Evolutionary conservation across 306 rosid genomes (phyloP), one percentile per base, ranked within the genome.

Genomic region (Malus orientalis): DNA sequence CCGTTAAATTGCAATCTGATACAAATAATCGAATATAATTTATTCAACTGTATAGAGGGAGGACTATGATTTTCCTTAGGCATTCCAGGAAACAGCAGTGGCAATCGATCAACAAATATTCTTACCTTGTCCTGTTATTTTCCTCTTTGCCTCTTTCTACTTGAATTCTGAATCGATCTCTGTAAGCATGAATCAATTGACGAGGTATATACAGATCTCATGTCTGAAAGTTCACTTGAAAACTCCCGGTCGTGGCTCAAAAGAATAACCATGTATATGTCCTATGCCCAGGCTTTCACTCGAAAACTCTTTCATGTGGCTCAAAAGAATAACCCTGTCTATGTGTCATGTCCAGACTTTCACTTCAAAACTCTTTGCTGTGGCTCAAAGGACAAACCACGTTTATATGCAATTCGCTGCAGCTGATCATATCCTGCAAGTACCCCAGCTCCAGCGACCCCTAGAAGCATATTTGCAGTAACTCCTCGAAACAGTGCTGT

Each of bases 401-500:
- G 85, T 74, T 79, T 83, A 36, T 80, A 81, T 23, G 93, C 87
- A 62, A 95, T 77, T n/a, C 49, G 81, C 74, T 92, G 90, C 76
- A 95, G 86, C 78, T 88, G 90, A 85, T 95, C 99, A 51, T 90
- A 89, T 42, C 99, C 95, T 11, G 99, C 90, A 8, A 95, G 96
- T 74, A 95, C 97, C 60, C 97, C 99, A 25, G 99, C 99, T 74
- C 99, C 97, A 0, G 97, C 99, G 76, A 92, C 87, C 6, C 99
- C 99, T 69, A 85, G 85, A 86, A 95, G 97, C 93, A 95, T 92
- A 79, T 95, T 92, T 88, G 97, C 97, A 0, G 91, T 76, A 25
- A 89, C 93, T 79, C 99, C 97, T 74, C 93, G 91, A 70, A 74
- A 95, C 61, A 95, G 85, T 70, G 97, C 88, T 47, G 22, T n/a